Evolutionary conservation across 345 rosid species (phyloP).

Genomic region (Anacardium occidentale): DNA sequence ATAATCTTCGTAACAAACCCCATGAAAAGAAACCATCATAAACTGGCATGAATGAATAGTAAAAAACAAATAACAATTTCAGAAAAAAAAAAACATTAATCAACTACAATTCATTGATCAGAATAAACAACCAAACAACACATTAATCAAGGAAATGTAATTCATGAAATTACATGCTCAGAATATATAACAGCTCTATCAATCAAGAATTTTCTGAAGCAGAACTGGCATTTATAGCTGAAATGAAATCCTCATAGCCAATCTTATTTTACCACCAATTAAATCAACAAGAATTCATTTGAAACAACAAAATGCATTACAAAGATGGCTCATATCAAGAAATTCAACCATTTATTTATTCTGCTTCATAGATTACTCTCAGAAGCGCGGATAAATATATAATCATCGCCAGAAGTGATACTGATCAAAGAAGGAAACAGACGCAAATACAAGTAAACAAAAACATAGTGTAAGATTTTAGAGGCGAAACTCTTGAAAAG

Average conservation of each 20-base stretch:
- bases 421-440: not conserved
- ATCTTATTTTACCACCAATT: not conserved
- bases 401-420: conserved; percentile 46
- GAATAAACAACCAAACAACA: too few relatives aligned
- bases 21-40: too few relatives aligned
- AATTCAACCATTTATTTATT: conserved; percentile 58
- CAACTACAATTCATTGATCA: too few relatives aligned
- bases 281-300: not conserved
- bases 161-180: conserved; percentile 38
- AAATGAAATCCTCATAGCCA: conserved; percentile 48
- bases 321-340: conserved; percentile 70
- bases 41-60: too few relatives aligned
- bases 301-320: accelerated
- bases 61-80: too few relatives aligned
- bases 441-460: too few relatives aligned
- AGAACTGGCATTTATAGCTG: conserved; percentile 95
- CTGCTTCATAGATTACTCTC: conserved; percentile 61
- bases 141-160: too few relatives aligned
- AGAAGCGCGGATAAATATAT: conserved; percentile 76
- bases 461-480: conserved; percentile 37
- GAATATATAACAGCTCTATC: conserved; percentile 64
- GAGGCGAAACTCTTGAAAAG: conserved; percentile 36
- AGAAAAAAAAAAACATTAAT: too few relatives aligned
- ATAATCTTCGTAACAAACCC: too few relatives aligned
- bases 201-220: conserved; percentile 94